Evolutionary conservation across 2,329 filamentous ascomycete genomes (phyloP), one percentile per base, ranked within the genome.

Genomic region (Metarhizium brunneum): DNA sequence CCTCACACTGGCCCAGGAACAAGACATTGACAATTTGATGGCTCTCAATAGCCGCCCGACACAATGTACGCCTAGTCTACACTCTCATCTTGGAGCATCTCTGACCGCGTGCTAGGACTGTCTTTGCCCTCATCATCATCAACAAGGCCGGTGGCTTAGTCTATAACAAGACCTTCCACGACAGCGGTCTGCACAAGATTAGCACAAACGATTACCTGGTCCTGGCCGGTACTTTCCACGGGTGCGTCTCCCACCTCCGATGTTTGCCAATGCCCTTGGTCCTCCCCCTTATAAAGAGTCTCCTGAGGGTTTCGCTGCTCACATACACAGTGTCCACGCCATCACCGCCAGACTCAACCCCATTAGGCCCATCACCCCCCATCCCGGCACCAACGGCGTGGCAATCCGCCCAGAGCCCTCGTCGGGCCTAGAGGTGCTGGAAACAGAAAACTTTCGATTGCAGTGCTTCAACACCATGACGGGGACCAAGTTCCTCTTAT

Each of bases 131-230:
- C 68, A 91, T 97, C 70, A 87, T 99, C 70, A 96, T 99, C 78
- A 97, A 96, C 80, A 99, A 99, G 81, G 92, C 94, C 61, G 94
- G 92, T 58, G 94, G 94, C 65, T 82, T 99, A 54, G 86, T 99
- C 73, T 99, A 95, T 79, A 92, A 97, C 74, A 90, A 91, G 64
- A 89, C 90, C 67, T 97, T 99, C 71, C 86, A 92, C 65, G 84
- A 92, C 47, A 88, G 84, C 58, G 89, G 82, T 49, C 82, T 99
- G 57, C 88, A 89, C 70, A 90, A 92, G 69, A 85, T 99, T 64
- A 89, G 84, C 63, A 92, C 90, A 63, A 99, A 99, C 70, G 94
- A 99, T 78, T 95, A 95, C 68, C 87, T 99, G 36, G 92, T 97
- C 63, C 84, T 99, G 32, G 94, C 94, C 6, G 94, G 94, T 56